Conservation (phyloP, 2,329 filamentous ascomycete genomes). For the Aspergillus tanneri region DNA sequence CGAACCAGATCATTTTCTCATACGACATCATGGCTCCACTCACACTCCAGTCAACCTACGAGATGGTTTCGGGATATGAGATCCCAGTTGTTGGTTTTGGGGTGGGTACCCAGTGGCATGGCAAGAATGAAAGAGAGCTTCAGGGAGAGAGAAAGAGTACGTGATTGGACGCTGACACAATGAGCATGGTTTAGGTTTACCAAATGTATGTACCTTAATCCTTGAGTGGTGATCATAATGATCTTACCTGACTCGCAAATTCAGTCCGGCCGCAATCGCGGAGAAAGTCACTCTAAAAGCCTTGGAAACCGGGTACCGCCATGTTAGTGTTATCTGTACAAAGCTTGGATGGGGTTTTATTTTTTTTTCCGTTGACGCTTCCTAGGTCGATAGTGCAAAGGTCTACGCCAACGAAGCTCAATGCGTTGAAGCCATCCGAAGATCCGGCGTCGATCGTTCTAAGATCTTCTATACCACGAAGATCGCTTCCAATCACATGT, state of each 20-base stretch:
- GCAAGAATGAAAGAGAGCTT: not conserved
- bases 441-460: slow-evolving; percentile 53
- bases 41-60: slow-evolving; percentile 38
- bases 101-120: slow-evolving; percentile 28
- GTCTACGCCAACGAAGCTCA: slow-evolving; percentile 60
- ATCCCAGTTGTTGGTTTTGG: slow-evolving; percentile 45
- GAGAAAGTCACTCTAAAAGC: slow-evolving; percentile 59
- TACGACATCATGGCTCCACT: slow-evolving; percentile 24
- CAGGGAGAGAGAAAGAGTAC: too few species aligned
- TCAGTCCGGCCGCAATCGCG: slow-evolving; percentile 56
- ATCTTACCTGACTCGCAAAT: not conserved
- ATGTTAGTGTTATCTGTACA: slow-evolving; percentile 41
- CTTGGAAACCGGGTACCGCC: slow-evolving; percentile 56
- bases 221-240: not conserved
- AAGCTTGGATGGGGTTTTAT: not conserved
- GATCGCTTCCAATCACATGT: slow-evolving; percentile 52
- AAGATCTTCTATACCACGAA: slow-evolving; percentile 65
- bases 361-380: not conserved
- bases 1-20: not conserved
- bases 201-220: slow-evolving; percentile 34
- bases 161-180: too few species aligned
- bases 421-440: slow-evolving; percentile 53
- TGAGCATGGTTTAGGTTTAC: slow-evolving; percentile 37
- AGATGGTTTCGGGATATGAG: slow-evolving; percentile 41
- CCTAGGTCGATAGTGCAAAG: slow-evolving; percentile 57